Evolutionary conservation across 2,329 filamentous ascomycete genomes (phyloP).

Genomic region (Cercospora sesami): DNA sequence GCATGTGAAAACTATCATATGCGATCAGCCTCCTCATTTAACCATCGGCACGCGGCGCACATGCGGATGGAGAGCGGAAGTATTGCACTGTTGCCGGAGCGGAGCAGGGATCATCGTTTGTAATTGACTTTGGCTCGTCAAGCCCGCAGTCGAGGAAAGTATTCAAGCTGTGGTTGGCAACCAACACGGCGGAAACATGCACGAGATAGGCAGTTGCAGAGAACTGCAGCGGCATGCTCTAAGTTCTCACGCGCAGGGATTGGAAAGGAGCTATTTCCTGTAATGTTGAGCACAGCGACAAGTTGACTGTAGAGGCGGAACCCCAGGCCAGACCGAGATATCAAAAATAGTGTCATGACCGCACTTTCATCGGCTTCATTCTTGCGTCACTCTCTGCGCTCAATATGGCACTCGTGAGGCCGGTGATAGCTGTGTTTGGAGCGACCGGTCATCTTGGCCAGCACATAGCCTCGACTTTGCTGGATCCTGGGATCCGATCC

Average conservation of each 20-base stretch:
- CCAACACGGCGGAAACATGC: not conserved
- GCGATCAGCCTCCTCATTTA: not conserved
- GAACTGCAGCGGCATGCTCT: not conserved
- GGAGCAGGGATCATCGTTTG: not conserved
- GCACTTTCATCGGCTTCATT: not conserved
- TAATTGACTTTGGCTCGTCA: not conserved
- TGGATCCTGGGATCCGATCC: conserved; percentile 1
- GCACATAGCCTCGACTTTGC: conserved; percentile 7
- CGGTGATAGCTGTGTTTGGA: conserved; percentile 14
- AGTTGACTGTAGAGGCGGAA: not conserved
- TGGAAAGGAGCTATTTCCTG: not conserved
- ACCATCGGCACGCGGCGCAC: not conserved
- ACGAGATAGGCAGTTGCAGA: not conserved
- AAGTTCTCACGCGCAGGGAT: not conserved
- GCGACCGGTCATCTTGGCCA: conserved; percentile 9
- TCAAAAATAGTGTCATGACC: not conserved
- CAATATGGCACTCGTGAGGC: conserved; percentile 4
- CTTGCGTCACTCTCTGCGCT: not conserved
- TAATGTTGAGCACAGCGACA: not conserved
- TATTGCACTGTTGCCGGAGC: not conserved
- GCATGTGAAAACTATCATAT: conserved; percentile 10
- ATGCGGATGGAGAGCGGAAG: not conserved
- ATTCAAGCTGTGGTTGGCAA: not conserved
- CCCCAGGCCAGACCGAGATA: not conserved
- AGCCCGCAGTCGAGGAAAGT: not conserved